Evolutionary conservation across 441 rosid species (phyloP).

Genomic region (Theobroma grandiflorum): DNA sequence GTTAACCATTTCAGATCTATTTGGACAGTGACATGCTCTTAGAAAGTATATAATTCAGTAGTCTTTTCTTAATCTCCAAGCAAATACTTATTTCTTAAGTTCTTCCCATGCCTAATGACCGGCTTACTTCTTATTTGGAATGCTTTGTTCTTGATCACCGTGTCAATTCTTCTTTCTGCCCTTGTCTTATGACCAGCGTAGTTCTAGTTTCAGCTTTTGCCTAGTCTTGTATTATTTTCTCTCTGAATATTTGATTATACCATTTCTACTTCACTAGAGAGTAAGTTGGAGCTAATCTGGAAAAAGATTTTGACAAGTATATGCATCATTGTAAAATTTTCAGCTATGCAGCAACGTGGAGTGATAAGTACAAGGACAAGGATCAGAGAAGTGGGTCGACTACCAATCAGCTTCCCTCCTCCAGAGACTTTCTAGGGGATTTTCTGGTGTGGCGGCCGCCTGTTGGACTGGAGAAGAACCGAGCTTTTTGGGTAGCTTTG

Average conservation of each 20-base stretch:
- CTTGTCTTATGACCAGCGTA: neutral
- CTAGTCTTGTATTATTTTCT: neutral
- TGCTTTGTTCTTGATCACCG: neutral
- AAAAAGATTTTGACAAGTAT: neutral
- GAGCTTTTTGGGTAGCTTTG: constrained; percentile 77
- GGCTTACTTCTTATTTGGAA: neutral
- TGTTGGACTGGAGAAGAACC: constrained; percentile 67
- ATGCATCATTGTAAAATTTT: constrained; percentile 17
- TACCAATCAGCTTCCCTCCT: constrained; percentile 73
- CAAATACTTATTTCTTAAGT: neutral
- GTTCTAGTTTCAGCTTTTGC: neutral
- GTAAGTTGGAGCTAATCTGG: neutral
- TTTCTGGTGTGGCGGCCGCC: constrained; percentile 87
- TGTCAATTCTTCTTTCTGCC: neutral
- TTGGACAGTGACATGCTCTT: no score
- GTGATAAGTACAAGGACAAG: constrained; percentile 73
- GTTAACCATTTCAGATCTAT: neutral
- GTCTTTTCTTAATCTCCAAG: neutral
- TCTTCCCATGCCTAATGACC: neutral
- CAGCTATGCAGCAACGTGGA: constrained; percentile 94
- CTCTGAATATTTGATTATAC: neutral
- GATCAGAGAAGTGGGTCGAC: constrained; percentile 57
- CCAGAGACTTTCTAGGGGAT: constrained; percentile 77
- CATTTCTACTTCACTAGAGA: neutral
- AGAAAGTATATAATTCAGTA: neutral